Base-by-base conservation (phyloP, 805 yeast species). In the Zygoascus ofunaensis region DNA sequence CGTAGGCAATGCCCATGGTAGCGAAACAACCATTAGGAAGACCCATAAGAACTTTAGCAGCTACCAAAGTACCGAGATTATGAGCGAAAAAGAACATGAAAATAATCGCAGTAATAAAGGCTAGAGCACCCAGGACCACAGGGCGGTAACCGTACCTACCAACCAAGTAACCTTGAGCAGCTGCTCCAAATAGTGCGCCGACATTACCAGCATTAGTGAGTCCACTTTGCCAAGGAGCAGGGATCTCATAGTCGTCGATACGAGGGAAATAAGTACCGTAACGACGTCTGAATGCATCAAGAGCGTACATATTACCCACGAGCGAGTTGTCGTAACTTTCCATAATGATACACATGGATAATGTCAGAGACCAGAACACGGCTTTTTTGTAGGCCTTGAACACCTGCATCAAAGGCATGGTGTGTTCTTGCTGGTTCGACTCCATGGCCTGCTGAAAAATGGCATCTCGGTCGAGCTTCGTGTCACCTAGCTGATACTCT, bases 21-120 rank as follows among this genome's bases (percentile, higher is more conserved):
- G 68, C 74, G 52, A 74, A 74, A 5, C 66, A 63, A 42, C 82
- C 81, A 75, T 77, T 74, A 4, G 72, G 70, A 32, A 76, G 30
- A 7, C 61, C 55, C 33, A 66, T 55, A 12, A 68, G 53, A 22
- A 68, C 49, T 49, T 66, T 63, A 8, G 69, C 73, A 18, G 52
- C 66, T 24, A 62, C 55, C 44, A 68, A 56, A 23, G 59, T 63
- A 5, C 60, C 59, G 19, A 64, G 48, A 48, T 57, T 60, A 10
- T 61, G 59, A 20, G 77, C 70, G 55, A 72, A 74, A 50, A 73
- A 73, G 40, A 64, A 62, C 38, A 73, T 59, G 51, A 73, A 73
- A 34, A 71, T 68, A 45, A 71, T 69, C 14, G 61, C 65, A 21
- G 58, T 45, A 22, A 64, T 55, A 12, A 57, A 24, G 17, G 32